Conservation (phyloP, 2,329 filamentous ascomycete genomes). For the Monilinia vaccinii-corymbosi region DNA sequence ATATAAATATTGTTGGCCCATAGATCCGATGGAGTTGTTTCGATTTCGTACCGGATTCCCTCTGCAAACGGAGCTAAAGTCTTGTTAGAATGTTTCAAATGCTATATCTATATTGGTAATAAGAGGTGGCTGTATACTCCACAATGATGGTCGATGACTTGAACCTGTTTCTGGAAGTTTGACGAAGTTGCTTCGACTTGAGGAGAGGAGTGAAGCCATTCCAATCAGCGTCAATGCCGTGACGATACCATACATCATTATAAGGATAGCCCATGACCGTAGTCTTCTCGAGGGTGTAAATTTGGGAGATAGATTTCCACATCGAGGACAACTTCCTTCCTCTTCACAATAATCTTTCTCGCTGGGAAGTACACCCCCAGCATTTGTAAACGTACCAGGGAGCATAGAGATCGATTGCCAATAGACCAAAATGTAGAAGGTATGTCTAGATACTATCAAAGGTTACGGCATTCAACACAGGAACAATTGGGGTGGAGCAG, state of each 20-base stretch:
- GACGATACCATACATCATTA: background rate
- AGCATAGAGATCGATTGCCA: background rate
- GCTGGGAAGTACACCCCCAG: background rate
- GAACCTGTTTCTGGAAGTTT: background rate
- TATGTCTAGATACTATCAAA: background rate
- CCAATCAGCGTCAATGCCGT: background rate
- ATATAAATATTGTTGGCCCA: background rate
- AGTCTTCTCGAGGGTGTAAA: background rate
- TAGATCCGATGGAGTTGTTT: background rate
- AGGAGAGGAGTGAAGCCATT: background rate
- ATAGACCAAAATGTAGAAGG: background rate
- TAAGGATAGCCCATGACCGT: background rate
- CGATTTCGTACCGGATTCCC: background rate
- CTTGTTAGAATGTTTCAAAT: background rate
- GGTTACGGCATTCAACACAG: background rate
- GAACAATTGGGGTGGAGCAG: background rate
- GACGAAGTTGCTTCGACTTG: background rate
- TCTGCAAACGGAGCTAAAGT: background rate
- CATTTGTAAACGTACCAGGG: background rate
- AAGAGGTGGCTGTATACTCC: background rate
- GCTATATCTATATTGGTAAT: no score
- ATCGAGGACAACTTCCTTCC: background rate
- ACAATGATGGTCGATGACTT: background rate
- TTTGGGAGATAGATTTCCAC: background rate
- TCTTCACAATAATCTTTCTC: background rate